Conservation (phyloP, 805 yeast genomes). For the Cyberlindnera japonica region DNA sequence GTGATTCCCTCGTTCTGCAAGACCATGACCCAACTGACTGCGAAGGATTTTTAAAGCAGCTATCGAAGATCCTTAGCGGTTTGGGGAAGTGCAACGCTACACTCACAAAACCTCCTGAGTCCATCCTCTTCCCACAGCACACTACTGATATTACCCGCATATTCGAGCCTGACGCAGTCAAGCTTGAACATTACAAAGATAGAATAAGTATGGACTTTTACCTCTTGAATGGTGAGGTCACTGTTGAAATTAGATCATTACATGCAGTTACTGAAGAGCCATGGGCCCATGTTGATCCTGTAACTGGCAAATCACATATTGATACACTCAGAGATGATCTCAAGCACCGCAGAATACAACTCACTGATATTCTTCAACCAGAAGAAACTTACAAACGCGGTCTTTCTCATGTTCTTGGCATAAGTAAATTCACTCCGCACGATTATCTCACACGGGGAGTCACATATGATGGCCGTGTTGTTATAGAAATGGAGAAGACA, state of each 20-base stretch:
- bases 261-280: slow-evolving; percentile 51
- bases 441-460: slow-evolving; percentile 60
- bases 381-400: slow-evolving; percentile 33
- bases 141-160: slow-evolving; percentile 36
- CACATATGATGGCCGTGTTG: slow-evolving; percentile 57
- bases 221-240: slow-evolving; percentile 57
- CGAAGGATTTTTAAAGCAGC: slow-evolving; percentile 12
- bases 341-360: slow-evolving; percentile 38
- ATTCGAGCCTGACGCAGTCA: slow-evolving; percentile 33
- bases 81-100: slow-evolving; percentile 32
- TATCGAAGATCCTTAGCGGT: slow-evolving; percentile 23
- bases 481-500: slow-evolving; percentile 54
- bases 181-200: slow-evolving; percentile 32
- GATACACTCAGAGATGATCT: slow-evolving; percentile 57
- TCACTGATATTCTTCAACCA: slow-evolving; percentile 37
- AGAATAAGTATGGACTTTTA: slow-evolving; percentile 52
- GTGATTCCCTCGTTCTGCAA: slow-evolving; percentile 31
- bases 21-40: slow-evolving; percentile 27
- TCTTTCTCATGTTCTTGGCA: slow-evolving; percentile 32
- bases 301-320: slow-evolving; percentile 46
- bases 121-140: slow-evolving; percentile 55
- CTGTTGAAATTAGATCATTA: slow-evolving; percentile 55
- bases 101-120: slow-evolving; percentile 50
- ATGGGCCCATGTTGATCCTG: slow-evolving; percentile 53
- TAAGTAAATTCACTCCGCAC: slow-evolving; percentile 34